Percentiles rank a stretch among this genome's conserved stretches.
These are phyloP conservation scores for Diospyros lotus DNA, from an alignment of 148 eudicot species.

Conservation along the genomic window DNA sequence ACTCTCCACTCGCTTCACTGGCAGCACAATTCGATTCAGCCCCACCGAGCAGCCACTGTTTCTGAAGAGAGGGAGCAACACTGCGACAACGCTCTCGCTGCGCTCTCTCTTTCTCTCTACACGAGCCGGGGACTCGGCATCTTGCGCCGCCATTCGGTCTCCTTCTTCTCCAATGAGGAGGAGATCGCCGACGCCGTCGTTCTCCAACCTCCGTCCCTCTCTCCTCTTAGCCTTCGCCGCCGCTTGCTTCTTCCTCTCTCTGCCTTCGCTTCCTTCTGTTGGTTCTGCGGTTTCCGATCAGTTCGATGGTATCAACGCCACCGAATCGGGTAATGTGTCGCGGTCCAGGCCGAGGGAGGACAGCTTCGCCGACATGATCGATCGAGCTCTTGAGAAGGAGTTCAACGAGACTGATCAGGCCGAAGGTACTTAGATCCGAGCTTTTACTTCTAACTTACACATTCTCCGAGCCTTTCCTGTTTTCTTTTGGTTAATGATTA, in stretches of 20 bases:
- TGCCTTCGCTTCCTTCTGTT: constrained; percentile 8
- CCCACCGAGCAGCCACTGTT: not conserved
- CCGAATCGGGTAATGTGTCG: constrained; percentile 6
- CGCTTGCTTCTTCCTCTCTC: constrained; percentile 13
- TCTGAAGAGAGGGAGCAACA: not conserved
- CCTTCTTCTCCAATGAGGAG: constrained; percentile 19
- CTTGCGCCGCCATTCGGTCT: constrained; percentile 6
- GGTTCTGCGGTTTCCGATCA: constrained; percentile 9
- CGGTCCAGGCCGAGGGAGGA: constrained; percentile 28
- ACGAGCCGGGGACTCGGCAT: constrained; percentile 4
- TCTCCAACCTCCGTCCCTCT: constrained; percentile 6
- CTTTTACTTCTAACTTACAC: not conserved
- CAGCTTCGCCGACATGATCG: constrained; percentile 65
- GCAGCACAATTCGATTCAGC: not conserved
- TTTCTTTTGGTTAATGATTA: not conserved
- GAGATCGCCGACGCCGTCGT: not conserved
- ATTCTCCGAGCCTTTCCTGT: too few species aligned
- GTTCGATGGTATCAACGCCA: constrained; percentile 15
- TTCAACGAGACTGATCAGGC: constrained; percentile 57
- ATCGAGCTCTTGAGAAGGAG: constrained; percentile 70
- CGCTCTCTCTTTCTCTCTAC: not conserved
- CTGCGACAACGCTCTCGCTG: not conserved
- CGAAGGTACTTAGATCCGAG: constrained; percentile 54
- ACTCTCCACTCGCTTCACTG: not conserved
- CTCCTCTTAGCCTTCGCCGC: not conserved